Percentiles rank a stretch among this genome's conserved stretches.
Evolutionary conservation across 129 eudicot genomes (phyloP).

Genomic region (Chrysanthemum seticuspe): DNA sequence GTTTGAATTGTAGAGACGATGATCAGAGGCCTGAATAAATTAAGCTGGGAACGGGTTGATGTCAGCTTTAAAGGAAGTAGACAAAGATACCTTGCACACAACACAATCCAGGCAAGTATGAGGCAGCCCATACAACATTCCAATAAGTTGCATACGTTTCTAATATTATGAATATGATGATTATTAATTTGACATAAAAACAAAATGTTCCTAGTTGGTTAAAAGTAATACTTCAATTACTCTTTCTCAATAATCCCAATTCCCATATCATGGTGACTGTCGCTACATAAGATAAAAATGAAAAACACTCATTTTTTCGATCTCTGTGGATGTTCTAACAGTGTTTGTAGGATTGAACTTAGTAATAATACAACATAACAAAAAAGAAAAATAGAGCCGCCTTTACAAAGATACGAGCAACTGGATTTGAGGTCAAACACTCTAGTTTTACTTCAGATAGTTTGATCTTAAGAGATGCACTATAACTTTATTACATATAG

Average conservation of each 20-base stretch:
- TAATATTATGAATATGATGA: background rate
- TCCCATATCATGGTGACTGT: constrained; percentile 13
- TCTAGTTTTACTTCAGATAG: background rate
- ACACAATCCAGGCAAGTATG: constrained; percentile 78
- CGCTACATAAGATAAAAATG: background rate
- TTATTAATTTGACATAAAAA: background rate
- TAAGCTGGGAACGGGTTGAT: constrained; percentile 89
- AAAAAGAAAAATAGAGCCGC: background rate
- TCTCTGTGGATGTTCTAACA: no score
- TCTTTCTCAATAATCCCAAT: background rate
- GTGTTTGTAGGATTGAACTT: background rate
- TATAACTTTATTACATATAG: background rate
- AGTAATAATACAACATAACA: background rate
- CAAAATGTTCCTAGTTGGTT: background rate
- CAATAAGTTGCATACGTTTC: constrained; percentile 15
- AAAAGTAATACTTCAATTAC: background rate
- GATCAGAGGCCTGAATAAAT: constrained; percentile 56
- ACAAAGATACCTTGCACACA: constrained; percentile 85
- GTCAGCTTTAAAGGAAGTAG: constrained; percentile 78
- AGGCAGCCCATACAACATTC: background rate
- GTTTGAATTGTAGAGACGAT: constrained; percentile 51
- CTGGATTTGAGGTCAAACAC: constrained; percentile 12
- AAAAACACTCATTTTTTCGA: background rate
- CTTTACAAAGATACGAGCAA: background rate
- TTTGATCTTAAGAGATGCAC: no score